Base-by-base conservation (phyloP, 2,329 filamentous ascomycete genomes). In the Aspergillus hiratsukae region DNA sequence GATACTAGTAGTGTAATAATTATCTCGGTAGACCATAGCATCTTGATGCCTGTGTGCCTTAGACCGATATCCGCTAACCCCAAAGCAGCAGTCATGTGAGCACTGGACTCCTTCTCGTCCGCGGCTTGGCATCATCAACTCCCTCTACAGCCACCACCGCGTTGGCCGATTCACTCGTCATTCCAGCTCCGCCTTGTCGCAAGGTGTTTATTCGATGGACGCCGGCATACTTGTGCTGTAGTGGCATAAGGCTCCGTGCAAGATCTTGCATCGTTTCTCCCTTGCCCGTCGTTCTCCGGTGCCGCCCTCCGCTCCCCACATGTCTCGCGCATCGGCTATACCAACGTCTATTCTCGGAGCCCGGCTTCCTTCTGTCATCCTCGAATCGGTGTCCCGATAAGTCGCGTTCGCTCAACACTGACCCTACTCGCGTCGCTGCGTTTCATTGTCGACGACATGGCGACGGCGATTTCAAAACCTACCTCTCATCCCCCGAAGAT, bases 401-500 rank as follows among this genome's bases (percentile, higher is more conserved):
- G 61, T 66, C 64, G 63, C 66, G 59, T 59, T 52, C 48, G 37
- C 54, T 51, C 61, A 46, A 48, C 49, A 54, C 60, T 61, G 56
- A 48, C 53, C 52, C 51, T 57, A 58, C 52, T 54, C 51, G 56
- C 49, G 52, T 67, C 56, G 64, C 64, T 62, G 61, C 10, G 48
- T 43, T 49, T 48, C 54, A 37, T 56, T 55, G 52, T 62, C 57
- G 61, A 60, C 64, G 69, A 54, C 51, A 78, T 78, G 76, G 75
- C 75, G 53, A 78, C 75, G 50, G 74, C 74, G 52, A 69, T 78
- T 49, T 76, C 75, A 45, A 76, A 76, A 65, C 72, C 72, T 50
- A 68, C 72, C 55, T 71, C 76, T 51, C 72, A 77, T 63, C 70
- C 77, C 58, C 69, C 72, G 63, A 91, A 90, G 75, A 81, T 84